Conservation (phyloP, 441 rosid genomes). For the Adansonia gregorii region DNA sequence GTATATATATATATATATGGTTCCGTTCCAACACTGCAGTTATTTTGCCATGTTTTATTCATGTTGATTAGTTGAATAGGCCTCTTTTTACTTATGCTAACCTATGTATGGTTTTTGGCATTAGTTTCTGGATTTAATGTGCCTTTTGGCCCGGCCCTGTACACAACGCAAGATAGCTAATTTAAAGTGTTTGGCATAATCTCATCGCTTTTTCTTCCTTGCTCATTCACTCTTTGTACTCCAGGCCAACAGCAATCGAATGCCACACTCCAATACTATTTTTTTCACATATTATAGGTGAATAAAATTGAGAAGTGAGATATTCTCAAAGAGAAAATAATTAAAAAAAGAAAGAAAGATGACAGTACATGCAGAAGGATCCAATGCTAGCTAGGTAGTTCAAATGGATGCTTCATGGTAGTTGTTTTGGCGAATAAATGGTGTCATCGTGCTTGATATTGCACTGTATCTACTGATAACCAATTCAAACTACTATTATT, state of each 20-base stretch:
- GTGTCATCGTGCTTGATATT: neutral
- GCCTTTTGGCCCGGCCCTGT: too few relatives aligned
- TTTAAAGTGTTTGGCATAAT: too few relatives aligned
- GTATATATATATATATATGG: too few relatives aligned
- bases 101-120: too few relatives aligned
- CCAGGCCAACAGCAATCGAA: neutral
- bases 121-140: too few relatives aligned
- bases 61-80: too few relatives aligned
- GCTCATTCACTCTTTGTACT: constrained; percentile 5
- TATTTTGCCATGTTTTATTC: too few relatives aligned
- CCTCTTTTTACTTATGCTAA: too few relatives aligned
- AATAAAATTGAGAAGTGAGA: neutral
- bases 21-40: too few relatives aligned
- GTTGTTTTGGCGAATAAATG: too few relatives aligned
- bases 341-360: neutral
- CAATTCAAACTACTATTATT: neutral
- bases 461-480: constrained; percentile 1
- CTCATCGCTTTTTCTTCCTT: too few relatives aligned
- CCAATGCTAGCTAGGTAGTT: constrained; percentile 12
- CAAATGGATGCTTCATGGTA: neutral
- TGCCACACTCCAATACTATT: neutral
- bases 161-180: too few relatives aligned
- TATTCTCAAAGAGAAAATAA: neutral
- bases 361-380: neutral
- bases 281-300: neutral